Evolutionary conservation across 2,329 filamentous ascomycete genomes (phyloP), one percentile per base, ranked within the genome.

Genomic region (Fusarium sp.): DNA sequence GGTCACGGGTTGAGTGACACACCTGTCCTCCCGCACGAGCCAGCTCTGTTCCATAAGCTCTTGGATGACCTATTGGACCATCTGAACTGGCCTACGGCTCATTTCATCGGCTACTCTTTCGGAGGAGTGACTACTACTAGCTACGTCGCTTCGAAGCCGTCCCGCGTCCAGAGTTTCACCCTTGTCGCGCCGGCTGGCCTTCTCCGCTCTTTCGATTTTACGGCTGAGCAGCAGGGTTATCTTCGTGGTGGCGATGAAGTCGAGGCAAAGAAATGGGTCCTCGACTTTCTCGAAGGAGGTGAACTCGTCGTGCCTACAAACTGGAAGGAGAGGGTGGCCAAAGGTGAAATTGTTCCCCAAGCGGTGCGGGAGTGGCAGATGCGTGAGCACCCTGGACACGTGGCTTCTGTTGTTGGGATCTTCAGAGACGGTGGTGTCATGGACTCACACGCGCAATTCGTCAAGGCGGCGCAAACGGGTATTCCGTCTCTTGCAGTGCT

Each of bases 1-100:
- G 86, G 86, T 31, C 86, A 88, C 51, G 85, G 85, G 0, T 73
- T 88, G n/a, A 82, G 77, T 28, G 81, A 83, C 7, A 86, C 85
- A 0, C 85, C 85, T 0, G 4, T 83, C 2, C 31, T 71, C 0
- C 69, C 85, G 0, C 84, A 87, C 53, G 76, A 76, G 0, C 66
- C 81, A 1, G 39, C 55, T 0, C 62, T 87, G 1, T 87, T 88
- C 58, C 81, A 84, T 45, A 17, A 17, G 1, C 70, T 84, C 5
- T 55, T 87, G 0, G 77, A 82, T 7, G 61, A 60, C 1, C 28
- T 87, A 1, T 66, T 87, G 6, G 73, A 72, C 2, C 71, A 78
- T 4, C 63, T 87, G 1, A 14, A 53, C 0, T 87, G 85, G 86
- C 13, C 70, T 0, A 64, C 75, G 18, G 81, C 78, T 0, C 83